These are phyloP conservation scores for Tuber magnatum DNA, from an alignment of 495 filamentous ascomycete species.

Conservation along the genomic window DNA sequence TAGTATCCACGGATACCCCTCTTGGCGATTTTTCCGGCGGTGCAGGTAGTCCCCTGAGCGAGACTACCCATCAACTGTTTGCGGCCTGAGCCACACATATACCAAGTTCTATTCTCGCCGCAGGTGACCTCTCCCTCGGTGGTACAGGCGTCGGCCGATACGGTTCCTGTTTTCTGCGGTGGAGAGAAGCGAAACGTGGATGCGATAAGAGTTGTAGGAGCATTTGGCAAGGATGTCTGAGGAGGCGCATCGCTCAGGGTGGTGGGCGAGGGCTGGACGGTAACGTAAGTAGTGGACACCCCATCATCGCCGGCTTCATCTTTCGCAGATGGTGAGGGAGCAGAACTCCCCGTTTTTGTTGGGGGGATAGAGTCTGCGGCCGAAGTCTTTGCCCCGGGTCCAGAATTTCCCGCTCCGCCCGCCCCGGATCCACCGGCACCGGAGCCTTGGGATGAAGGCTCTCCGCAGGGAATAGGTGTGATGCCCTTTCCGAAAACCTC, in stretches of 20 bases:
- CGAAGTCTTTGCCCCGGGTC: not conserved
- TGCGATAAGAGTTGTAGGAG: not conserved
- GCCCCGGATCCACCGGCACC: not conserved
- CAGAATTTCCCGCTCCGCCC: not conserved
- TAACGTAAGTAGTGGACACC: not conserved
- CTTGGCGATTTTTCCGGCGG: constrained; percentile 4
- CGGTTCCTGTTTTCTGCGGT: not conserved
- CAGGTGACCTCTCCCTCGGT: constrained; percentile 16
- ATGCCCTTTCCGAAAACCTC: not conserved
- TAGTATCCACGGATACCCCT: not conserved
- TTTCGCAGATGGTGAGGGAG: not conserved
- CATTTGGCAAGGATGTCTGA: not conserved
- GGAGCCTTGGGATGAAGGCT: not conserved
- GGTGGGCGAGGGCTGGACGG: not conserved
- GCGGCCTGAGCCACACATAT: constrained; percentile 19
- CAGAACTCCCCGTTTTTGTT: not conserved
- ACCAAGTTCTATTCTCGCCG: constrained; percentile 11
- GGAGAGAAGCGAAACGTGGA: not conserved
- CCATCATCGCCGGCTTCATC: not conserved
- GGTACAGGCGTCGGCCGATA: not conserved
- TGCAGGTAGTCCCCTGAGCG: constrained; percentile 12
- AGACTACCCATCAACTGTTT: constrained; percentile 13
- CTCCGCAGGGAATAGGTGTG: not conserved
- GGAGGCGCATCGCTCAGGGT: not conserved
- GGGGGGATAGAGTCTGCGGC: not conserved